Evolutionary conservation across 495 filamentous ascomycete species (phyloP).

Genomic region (Sphaerosporella brunnea): DNA sequence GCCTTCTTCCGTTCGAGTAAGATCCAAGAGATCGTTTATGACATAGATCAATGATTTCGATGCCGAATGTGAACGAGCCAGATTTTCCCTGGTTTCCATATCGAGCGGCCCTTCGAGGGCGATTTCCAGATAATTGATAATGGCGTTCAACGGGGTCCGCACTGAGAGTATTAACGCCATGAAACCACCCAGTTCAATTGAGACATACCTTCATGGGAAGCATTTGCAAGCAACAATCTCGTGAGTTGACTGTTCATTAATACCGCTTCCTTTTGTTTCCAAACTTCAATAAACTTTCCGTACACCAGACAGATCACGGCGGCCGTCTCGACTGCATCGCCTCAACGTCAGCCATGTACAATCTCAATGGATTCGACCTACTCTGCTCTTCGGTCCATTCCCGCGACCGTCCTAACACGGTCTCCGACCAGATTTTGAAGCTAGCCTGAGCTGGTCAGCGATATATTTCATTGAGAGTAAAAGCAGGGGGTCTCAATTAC

Average conservation of each 20-base stretch:
- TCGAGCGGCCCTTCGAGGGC: conserved; percentile 73
- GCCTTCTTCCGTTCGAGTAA: conserved; percentile 79
- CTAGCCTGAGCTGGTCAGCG: conserved; percentile 30
- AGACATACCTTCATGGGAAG: conserved; percentile 52
- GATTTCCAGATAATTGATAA: conserved; percentile 93
- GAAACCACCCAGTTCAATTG: background rate
- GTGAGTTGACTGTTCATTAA: conserved; percentile 70
- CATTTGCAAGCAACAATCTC: conserved; percentile 67
- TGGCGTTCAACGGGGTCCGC: conserved; percentile 82
- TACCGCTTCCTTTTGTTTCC: conserved; percentile 78
- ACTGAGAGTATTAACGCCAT: conserved; percentile 29
- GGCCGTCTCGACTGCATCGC: conserved; percentile 49
- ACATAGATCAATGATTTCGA: conserved; percentile 91
- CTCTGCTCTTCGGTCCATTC: conserved; percentile 55
- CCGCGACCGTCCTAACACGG: conserved; percentile 52
- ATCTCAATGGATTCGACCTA: conserved; percentile 5
- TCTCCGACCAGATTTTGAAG: conserved; percentile 62
- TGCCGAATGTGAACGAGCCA: conserved; percentile 78
- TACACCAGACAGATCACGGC: conserved; percentile 82
- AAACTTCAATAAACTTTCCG: conserved; percentile 65
- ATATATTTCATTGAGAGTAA: background rate
- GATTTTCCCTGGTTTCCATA: conserved; percentile 67
- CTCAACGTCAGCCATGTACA: background rate
- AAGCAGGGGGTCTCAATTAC: background rate
- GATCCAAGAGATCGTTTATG: conserved; percentile 85